Base-by-base conservation (phyloP, 1,139 yeast genomes). In the Zygosaccharomyces sapae region DNA sequence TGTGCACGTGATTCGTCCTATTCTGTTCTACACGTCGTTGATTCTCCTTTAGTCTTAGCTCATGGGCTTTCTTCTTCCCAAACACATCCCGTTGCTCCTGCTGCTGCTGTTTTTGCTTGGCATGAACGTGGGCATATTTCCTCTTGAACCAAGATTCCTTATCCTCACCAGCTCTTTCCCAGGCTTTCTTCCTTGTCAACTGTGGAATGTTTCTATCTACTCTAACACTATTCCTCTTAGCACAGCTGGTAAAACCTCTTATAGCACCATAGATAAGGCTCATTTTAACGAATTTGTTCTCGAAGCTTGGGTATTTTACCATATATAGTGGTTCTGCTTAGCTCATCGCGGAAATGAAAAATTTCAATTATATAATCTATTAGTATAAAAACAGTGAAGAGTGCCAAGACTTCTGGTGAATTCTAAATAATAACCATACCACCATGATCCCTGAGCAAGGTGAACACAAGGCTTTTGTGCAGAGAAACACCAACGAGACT, bases 401-500 rank as follows among this genome's bases (percentile, higher is more conserved):
- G n/a, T 10, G 9, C 10, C 12, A 27, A 10, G 12, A 27, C n/a
- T 9, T 27, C 31, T 4, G n/a, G 12, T 9, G n/a, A 9, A 4
- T 27, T 27, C 12, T 5, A 27, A 9, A 3, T 27, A 5, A 5
- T 7, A 5, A 6, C n/a, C 12, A 10, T 7, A 4, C 31, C 20
- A 27, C 5, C 19, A 22, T 16, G 31, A 2, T 24, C 12, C 19
- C 16, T 24, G 13, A 37, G 5, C 31, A 13, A 51, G 54, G 57
- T 9, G 59, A 55, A 42, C 66, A 79, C 54, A 64, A 70, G 24
- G 86, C 95, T 3, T 70, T 77, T 35, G 70, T 88, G 12, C 73
- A 72, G 45, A 75, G 98, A 63, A 73, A 77, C 52, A 92, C 98
- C 38, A 92, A 92, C 72, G 98, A 92, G 67, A 92, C 98, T 9